Evolutionary conservation across 176 grass and related monocot genomes (phyloP), one percentile per base, ranked within the genome.

Genomic region (Panicum miliaceum): DNA sequence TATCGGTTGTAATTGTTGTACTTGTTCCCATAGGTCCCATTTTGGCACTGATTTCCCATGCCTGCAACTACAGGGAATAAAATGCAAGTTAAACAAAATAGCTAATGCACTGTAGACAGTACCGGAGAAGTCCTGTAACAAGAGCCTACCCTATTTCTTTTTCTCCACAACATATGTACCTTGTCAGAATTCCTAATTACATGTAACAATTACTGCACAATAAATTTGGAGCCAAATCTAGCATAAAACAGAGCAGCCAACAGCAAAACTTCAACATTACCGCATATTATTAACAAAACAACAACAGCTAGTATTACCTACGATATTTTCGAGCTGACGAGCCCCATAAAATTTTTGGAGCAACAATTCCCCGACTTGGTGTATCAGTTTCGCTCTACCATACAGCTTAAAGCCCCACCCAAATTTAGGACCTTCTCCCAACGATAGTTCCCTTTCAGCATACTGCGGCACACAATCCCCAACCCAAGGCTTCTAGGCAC

Each of bases 1-100:
- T 79, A 62, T 52, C 7, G 65, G 53, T 62, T 79, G 75, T 62
- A 27, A 40, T 63, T 71, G 20, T 71, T 47, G 75, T 79, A 79
- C 62, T 79, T 36, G 41, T 59, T 62, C 66, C 66, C 76, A 29
- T 62, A 47, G 42, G 54, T 80, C 51, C 84, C 84, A 86, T 80
- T 79, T 86, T 63, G 84, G 67, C 84, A 86, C 2, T 77, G 59
- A 42, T 86, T 86, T 19, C 84, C 84, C 84, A 86, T 86, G 41
- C 7, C 45, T 51, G 62, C 46, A 65, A 47, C 84, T 50, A 19
- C 27, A 71, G 3, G 29, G 48, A 36, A 26, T 27, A 71, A 71
- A 61, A 48, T 47, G 12, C 34, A 47, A 78, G 12, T 37, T 69
- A 42, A 45, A 22, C 6, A 57, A 76, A 48, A 70, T 59, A 68